A percentile compares a stretch with the other conserved stretches of the same genome.
Conservation (phyloP, 371 early-diverging fungal species). For the Encephalitozoon cuniculi region DNA sequence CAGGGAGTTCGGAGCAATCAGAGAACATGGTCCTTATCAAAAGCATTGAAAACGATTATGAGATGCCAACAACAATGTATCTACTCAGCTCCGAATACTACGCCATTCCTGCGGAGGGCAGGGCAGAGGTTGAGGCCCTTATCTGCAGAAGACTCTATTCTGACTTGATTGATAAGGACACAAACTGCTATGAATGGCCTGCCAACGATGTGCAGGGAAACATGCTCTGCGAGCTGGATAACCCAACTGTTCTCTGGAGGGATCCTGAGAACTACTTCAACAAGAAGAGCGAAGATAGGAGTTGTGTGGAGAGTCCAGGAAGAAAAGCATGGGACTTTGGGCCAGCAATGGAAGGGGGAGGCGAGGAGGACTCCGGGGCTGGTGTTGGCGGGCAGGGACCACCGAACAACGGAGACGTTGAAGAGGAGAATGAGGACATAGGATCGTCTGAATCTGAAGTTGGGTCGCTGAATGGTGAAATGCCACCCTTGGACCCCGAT, state of each 20-base stretch:
- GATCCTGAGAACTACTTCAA: background rate
- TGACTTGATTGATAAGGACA: background rate
- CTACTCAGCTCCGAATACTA: background rate
- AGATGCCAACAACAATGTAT: background rate
- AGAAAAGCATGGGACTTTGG: background rate
- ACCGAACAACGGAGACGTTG: background rate
- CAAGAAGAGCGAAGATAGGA: background rate
- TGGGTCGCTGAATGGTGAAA: slow-evolving; percentile 39
- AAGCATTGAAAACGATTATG: background rate
- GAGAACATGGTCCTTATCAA: background rate
- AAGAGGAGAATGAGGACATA: background rate
- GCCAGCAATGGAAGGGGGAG: background rate
- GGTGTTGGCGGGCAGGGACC: background rate
- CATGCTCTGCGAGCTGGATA: background rate
- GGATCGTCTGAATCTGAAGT: slow-evolving; percentile 29
- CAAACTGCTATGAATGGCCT: background rate
- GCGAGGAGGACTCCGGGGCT: background rate
- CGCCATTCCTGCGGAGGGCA: background rate
- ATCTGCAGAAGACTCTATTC: background rate
- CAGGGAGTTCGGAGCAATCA: background rate
- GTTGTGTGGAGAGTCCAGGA: background rate
- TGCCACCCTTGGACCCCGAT: slow-evolving; percentile 29
- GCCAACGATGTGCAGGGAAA: background rate
- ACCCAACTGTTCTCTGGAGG: background rate
- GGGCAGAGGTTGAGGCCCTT: background rate